phyloP scores from a whole-genome alignment of 495 filamentous ascomycete species.

The Podospora didyma region DNA sequence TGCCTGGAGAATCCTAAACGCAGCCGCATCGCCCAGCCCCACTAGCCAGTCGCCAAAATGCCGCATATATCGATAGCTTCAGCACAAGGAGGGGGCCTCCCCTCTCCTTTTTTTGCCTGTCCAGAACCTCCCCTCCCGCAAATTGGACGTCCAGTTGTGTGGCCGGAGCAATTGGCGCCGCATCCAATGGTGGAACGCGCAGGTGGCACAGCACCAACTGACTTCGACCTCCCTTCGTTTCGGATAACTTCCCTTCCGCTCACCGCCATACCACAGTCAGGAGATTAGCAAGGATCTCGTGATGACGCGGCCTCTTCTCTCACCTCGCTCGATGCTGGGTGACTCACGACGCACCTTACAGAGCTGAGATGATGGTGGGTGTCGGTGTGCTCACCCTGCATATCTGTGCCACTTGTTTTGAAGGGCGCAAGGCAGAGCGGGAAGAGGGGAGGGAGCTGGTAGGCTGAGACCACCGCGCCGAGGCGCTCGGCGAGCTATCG shows the following conservation, averaged over 20 bases:
- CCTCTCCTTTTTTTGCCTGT: not conserved
- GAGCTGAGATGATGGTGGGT: not conserved
- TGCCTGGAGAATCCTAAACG: not conserved
- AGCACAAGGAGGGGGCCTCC: not conserved
- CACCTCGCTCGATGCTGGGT: constrained; percentile 2
- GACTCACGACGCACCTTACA: constrained; percentile 2
- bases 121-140: too few relatives aligned
- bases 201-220: not conserved
- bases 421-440: not conserved
- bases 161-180: not conserved
- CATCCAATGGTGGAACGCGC: not conserved
- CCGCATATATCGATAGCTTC: not conserved
- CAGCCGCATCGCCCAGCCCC: not conserved
- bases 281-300: not conserved
- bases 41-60: constrained; percentile 1
- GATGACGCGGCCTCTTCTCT: constrained; percentile 1
- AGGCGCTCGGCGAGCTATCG: constrained; percentile 1
- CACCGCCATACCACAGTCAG: not conserved
- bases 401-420: not conserved
- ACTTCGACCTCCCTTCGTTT: constrained; percentile 1
- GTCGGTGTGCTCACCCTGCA: constrained; percentile 2
- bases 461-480: constrained; percentile 1
- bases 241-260: too few relatives aligned
- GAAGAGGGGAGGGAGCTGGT: constrained; percentile 1
- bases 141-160: not conserved